phyloP scores from a whole-genome alignment of 164 flowering plant genomes.

The Kalanchoe fedtschenkoi region DNA sequence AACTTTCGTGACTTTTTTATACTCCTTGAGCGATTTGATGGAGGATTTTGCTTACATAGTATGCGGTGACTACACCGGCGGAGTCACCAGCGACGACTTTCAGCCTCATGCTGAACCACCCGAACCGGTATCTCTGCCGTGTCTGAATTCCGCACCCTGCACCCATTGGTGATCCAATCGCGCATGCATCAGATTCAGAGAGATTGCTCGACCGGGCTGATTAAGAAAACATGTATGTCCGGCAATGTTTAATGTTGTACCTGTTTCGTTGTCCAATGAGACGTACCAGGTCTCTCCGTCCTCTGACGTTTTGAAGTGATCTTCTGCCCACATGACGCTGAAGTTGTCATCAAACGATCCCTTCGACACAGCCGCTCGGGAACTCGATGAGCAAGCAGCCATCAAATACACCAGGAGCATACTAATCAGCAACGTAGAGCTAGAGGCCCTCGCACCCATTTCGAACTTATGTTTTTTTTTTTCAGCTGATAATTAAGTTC shows the following conservation, averaged over 20 bases:
- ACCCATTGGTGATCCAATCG: not conserved
- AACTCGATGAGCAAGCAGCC: constrained; percentile 10
- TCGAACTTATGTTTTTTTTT: not conserved
- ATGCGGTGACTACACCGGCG: constrained; percentile 92
- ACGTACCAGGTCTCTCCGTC: constrained; percentile 90
- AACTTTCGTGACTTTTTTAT: too few species aligned
- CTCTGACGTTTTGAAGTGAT: constrained; percentile 67
- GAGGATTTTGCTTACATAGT: constrained; percentile 46
- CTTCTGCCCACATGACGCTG: constrained; percentile 67
- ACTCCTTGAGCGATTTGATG: too few species aligned
- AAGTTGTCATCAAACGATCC: constrained; percentile 52
- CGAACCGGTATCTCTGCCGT: constrained; percentile 76
- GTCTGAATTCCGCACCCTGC: constrained; percentile 89
- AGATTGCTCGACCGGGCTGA: not conserved
- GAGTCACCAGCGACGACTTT: constrained; percentile 90
- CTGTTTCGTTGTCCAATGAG: constrained; percentile 69
- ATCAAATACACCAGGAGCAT: constrained; percentile 22
- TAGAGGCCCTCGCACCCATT: constrained; percentile 21
- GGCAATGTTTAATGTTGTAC: constrained; percentile 19
- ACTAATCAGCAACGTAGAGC: constrained; percentile 22
- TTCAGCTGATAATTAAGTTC: too few species aligned
- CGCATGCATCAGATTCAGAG: not conserved
- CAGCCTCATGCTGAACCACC: constrained; percentile 96
- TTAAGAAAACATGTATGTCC: not conserved
- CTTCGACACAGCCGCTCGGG: constrained; percentile 30